phyloP scores from a whole-genome alignment of 345 rosid genomes.

The Erucastrum elatum region DNA sequence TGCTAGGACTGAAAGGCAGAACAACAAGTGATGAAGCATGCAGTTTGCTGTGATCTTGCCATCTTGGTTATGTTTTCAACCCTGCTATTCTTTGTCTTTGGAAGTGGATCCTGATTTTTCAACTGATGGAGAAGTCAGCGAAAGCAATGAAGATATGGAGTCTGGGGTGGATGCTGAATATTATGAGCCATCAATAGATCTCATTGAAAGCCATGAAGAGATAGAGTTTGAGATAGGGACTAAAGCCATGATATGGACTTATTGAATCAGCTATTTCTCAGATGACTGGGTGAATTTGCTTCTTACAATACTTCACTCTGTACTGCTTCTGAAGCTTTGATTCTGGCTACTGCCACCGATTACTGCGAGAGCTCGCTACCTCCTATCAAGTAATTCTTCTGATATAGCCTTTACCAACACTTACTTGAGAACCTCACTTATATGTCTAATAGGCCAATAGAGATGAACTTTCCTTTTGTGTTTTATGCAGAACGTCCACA shows the following conservation, averaged over 20 bases:
- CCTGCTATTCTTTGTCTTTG: constrained; percentile 64
- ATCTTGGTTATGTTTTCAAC: no score
- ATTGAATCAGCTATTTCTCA: constrained; percentile 66
- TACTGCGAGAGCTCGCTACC: constrained; percentile 39
- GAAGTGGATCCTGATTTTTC: constrained; percentile 28
- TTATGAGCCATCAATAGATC: constrained; percentile 50
- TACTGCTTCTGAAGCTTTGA: constrained; percentile 45
- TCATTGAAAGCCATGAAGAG: constrained; percentile 77
- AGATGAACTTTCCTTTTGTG: constrained; percentile 12
- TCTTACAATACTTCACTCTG: constrained; percentile 46
- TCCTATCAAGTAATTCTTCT: constrained; percentile 57
- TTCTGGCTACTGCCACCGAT: constrained; percentile 69
- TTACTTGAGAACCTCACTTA: neutral
- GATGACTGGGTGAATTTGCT: constrained; percentile 84
- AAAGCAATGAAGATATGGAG: constrained; percentile 64
- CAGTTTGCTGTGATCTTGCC: no score
- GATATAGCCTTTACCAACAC: neutral
- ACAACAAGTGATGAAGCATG: no score
- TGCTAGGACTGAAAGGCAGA: no score
- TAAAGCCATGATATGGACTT: constrained; percentile 61
- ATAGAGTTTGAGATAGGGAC: constrained; percentile 91
- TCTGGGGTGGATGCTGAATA: constrained; percentile 49
- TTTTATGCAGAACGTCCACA: constrained; percentile 40
- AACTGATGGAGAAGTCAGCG: constrained; percentile 51
- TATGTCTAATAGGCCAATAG: neutral